Conservation (phyloP, 495 filamentous ascomycete species). For the Aspergillus sparsus region DNA sequence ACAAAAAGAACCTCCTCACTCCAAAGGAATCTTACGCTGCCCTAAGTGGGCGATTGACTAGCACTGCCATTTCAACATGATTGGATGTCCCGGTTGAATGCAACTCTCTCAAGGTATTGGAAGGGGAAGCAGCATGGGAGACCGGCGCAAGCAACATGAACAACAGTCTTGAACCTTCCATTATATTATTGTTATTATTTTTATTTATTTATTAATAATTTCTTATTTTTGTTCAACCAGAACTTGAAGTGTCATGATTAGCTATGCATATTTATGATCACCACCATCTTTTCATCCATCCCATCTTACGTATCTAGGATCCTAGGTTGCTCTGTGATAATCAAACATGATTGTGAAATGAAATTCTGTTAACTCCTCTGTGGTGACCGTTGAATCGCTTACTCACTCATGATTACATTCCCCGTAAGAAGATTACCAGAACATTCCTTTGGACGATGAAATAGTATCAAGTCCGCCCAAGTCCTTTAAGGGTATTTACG, state of each 20-base stretch:
- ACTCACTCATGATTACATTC: no score
- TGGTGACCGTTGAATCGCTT: no score
- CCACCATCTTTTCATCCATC: no score
- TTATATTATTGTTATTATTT: neutral
- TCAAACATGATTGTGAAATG: no score
- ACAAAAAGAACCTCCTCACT: neutral
- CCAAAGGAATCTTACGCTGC: neutral
- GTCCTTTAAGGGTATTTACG: conserved; percentile 6
- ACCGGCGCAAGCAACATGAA: conserved; percentile 8
- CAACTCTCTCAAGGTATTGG: conserved; percentile 2
- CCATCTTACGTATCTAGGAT: no score
- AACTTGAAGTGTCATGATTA: no score
- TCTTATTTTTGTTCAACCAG: neutral
- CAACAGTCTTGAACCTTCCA: neutral
- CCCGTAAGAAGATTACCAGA: no score
- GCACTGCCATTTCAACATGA: neutral
- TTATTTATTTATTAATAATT: neutral
- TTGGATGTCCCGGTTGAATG: conserved; percentile 19
- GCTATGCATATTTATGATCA: no score
- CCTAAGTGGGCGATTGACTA: neutral
- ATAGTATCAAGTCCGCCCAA: neutral
- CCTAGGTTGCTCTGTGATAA: no score
- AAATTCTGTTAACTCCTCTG: no score
- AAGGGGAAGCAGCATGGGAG: conserved; percentile 20
- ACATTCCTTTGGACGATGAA: no score